Percentiles rank a stretch among this genome's conserved stretches.
Evolutionary conservation across 306 rosid genomes (phyloP).

Genomic region (Prinsepia uniflora): DNA sequence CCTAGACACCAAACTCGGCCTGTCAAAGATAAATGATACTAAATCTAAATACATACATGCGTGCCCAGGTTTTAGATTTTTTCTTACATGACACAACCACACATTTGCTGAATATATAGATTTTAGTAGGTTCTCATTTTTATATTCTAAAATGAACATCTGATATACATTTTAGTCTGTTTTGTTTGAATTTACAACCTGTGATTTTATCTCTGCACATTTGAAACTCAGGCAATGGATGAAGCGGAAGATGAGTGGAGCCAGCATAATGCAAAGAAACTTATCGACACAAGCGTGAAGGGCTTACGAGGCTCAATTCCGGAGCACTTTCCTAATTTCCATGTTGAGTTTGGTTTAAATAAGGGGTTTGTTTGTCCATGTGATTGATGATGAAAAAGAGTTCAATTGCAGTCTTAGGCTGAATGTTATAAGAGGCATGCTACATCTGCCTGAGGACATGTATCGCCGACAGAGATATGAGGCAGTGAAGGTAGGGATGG

Average conservation of each 20-base stretch:
- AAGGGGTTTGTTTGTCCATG: slow-evolving; percentile 82
- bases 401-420: slow-evolving; percentile 66
- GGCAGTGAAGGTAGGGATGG: too few relatives aligned
- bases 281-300: slow-evolving; percentile 70
- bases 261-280: slow-evolving; percentile 85
- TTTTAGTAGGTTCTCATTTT: neutral
- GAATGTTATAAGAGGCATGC: slow-evolving; percentile 84
- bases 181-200: neutral
- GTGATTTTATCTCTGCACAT: neutral
- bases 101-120: neutral
- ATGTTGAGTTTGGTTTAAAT: slow-evolving; percentile 76
- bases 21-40: neutral
- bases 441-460: slow-evolving; percentile 71
- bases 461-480: slow-evolving; percentile 54
- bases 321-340: slow-evolving; percentile 69
- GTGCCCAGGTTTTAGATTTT: neutral
- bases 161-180: neutral
- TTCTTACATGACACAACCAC: neutral
- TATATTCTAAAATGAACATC: neutral
- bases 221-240: slow-evolving; percentile 61
- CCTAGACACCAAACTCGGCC: too few relatives aligned
- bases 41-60: neutral
- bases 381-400: slow-evolving; percentile 72
- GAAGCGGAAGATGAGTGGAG: slow-evolving; percentile 97
- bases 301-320: slow-evolving; percentile 83